phyloP scores from a whole-genome alignment of 169 alveolate genomes.

The Toxoplasma gondii region DNA sequence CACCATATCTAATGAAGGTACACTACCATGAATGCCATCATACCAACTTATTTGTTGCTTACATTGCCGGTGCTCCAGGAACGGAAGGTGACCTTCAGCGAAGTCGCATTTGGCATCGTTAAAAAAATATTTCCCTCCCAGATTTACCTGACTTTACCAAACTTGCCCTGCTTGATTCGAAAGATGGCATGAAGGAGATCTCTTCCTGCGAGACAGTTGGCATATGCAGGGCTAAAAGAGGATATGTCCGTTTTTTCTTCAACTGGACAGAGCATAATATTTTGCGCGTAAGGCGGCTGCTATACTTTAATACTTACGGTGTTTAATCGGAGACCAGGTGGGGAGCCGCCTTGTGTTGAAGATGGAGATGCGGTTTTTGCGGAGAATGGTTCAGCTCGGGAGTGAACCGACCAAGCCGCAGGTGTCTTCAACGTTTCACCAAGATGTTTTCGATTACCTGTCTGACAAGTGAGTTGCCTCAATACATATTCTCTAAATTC shows the following conservation, averaged over 20 bases:
- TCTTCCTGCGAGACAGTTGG: conserved; percentile 69
- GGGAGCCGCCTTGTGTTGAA: conserved; percentile 64
- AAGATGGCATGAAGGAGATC: conserved; percentile 64
- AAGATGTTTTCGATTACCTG: conserved; percentile 66
- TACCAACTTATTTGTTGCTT: neutral
- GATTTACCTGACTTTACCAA: conserved; percentile 67
- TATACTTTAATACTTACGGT: neutral
- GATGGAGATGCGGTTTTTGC: conserved; percentile 68
- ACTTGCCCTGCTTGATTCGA: conserved; percentile 58
- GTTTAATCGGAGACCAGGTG: conserved; percentile 38
- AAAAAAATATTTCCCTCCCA: neutral
- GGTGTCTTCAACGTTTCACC: conserved; percentile 51
- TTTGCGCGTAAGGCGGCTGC: conserved; percentile 52
- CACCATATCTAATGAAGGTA: conserved; percentile 68
- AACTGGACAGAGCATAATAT: conserved; percentile 70
- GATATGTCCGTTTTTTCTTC: conserved; percentile 67
- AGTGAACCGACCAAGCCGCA: conserved; percentile 45
- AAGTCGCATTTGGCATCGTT: neutral
- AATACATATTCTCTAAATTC: neutral
- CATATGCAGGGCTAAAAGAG: conserved; percentile 68
- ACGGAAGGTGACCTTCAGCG: conserved; percentile 57
- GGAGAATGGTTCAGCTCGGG: conserved; percentile 60
- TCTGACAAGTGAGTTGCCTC: conserved; percentile 47
- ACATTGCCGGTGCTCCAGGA: conserved; percentile 36
- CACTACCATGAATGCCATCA: neutral